Evolutionary conservation across 768 basidiomycete species (phyloP).

Genomic region (Boletus tylopilopsis): DNA sequence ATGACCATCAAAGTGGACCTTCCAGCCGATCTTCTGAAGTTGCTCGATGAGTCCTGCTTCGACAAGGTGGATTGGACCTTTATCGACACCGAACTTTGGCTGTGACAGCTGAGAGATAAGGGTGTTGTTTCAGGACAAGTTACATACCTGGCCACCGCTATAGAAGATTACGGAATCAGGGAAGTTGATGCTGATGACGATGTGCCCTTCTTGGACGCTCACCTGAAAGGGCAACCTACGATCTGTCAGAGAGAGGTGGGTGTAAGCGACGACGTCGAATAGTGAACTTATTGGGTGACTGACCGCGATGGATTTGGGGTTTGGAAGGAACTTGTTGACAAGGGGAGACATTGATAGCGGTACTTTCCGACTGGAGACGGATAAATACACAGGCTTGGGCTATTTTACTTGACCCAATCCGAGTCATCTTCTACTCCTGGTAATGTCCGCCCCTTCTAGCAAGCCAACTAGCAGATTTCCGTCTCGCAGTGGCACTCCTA

Average conservation of each 20-base stretch:
- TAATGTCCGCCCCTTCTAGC: constrained; percentile 25
- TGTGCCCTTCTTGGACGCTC: constrained; percentile 24
- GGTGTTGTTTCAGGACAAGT: constrained; percentile 2
- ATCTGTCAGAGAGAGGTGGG: constrained; percentile 60
- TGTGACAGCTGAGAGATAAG: constrained; percentile 29
- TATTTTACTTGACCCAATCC: constrained; percentile 20
- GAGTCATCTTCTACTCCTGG: background rate
- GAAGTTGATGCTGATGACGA: background rate
- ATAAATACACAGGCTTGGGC: constrained; percentile 29
- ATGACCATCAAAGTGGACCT: constrained; percentile 86
- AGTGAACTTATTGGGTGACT: constrained; percentile 32
- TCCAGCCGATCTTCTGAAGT: constrained; percentile 78
- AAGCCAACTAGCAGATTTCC: constrained; percentile 27
- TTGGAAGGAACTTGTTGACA: constrained; percentile 31
- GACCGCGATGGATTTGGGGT: constrained; percentile 79
- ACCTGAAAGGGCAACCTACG: constrained; percentile 96
- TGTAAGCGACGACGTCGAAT: constrained; percentile 2
- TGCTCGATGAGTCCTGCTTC: constrained; percentile 81
- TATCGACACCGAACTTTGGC: constrained; percentile 79
- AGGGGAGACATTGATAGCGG: constrained; percentile 20
- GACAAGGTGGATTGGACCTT: constrained; percentile 85
- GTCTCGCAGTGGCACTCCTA: constrained; percentile 38
- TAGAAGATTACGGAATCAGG: constrained; percentile 13
- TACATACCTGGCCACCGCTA: constrained; percentile 33
- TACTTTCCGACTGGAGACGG: background rate